phyloP scores from a whole-genome alignment of 2,329 filamentous ascomycete genomes.

The Rhynchosporium secalis region DNA sequence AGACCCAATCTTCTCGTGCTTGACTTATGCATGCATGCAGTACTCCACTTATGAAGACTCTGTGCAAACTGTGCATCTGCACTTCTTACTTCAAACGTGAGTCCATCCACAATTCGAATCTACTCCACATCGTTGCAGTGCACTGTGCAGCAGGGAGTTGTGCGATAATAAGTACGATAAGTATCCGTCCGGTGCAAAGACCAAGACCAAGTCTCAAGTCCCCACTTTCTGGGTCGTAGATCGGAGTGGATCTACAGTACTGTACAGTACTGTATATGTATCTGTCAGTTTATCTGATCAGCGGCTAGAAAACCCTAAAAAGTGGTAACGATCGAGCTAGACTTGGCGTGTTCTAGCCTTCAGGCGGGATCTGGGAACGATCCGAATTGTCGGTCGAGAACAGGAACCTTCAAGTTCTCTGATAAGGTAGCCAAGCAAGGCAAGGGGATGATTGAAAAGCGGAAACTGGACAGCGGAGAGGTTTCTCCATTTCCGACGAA shows the following conservation, averaged over 20 bases:
- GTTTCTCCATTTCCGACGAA: background rate
- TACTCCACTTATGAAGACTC: constrained; percentile 5
- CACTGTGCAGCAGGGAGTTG: too few species aligned
- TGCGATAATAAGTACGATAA: too few species aligned
- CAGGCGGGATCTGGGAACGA: background rate
- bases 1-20: background rate
- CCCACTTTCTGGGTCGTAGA: constrained; percentile 18
- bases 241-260: background rate
- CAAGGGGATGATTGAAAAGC: background rate
- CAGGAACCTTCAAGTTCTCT: background rate
- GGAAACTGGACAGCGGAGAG: background rate
- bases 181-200: too few species aligned
- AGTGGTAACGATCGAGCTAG: background rate
- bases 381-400: constrained; percentile 9
- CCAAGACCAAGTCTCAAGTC: background rate
- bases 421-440: background rate
- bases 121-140: background rate
- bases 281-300: background rate
- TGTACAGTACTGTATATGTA: too few species aligned
- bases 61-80: constrained; percentile 15
- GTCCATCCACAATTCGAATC: too few species aligned
- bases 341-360: constrained; percentile 5
- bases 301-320: constrained; percentile 8
- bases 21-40: constrained; percentile 3
- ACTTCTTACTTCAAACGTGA: background rate